Base-by-base conservation (phyloP, 108 stramenopile genomes). In the Asterionellopsis glacialis region DNA sequence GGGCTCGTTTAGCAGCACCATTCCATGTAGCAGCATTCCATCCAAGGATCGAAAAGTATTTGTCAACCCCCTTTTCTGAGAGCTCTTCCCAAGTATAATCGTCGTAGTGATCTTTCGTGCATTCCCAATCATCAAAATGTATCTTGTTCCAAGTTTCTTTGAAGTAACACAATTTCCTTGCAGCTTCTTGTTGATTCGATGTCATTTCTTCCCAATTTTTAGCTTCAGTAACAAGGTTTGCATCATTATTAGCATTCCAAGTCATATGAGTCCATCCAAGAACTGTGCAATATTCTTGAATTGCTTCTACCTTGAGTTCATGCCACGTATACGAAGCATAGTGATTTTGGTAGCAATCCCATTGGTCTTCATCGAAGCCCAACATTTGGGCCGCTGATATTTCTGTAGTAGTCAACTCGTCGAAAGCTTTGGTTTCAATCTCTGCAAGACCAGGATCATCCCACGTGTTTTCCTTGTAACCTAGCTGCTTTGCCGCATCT, bases 261-360 rank as follows among this genome's bases (percentile, higher is more conserved):
- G 41, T 61, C 21, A 50, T 16, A 41, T 33, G 75, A 39, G 63
- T 63, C 72, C 69, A 80, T 14, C 44, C 28, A 38, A 51, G n/a
- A 23, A 26, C 27, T 1, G 27, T 26, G 10, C 3, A 19, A 24
- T 47, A 25, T 15, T 43, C 25, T 18, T 43, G 14, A 12, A 62
- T 23, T 14, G 59, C 56, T 24, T 73, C 64, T 15, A 3, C 4
- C 16, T 24, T 11, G 1, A 64, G 54, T 26, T 55, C 41, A 12
- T 39, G 28, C 80, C 80, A 81, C 10, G 28, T 16, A 21, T 70
- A 64, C 13, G 21, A 25, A n/a, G 24, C 25, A 48, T 77, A 81
- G 48, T 81, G 80, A 54, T 73, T 76, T 45, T 67, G 59, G 51
- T 56, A 77, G 44, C 80, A 81, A 63, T 81, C 80, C 80, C 80